Evolutionary conservation across 106 monocot species (phyloP).

Genomic region (Vanilla planifolia): DNA sequence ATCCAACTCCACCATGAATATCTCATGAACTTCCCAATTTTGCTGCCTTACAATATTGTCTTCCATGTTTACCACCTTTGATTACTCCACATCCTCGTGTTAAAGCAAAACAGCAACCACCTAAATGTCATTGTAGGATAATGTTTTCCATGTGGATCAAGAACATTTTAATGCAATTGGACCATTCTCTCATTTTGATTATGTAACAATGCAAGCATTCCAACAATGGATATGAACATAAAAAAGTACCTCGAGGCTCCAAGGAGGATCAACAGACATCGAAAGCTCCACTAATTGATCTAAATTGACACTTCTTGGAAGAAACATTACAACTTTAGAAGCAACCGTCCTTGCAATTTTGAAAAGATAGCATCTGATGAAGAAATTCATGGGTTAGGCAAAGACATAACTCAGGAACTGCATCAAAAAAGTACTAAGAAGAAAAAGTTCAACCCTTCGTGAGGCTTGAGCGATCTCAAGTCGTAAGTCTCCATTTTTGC

Average conservation of each 20-base stretch:
- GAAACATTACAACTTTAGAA: constrained; percentile 82
- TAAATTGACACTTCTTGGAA: constrained; percentile 76
- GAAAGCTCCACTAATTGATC: constrained; percentile 79
- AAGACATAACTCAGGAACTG: neutral
- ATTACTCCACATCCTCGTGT: no score
- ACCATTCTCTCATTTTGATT: no score
- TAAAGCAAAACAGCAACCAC: no score
- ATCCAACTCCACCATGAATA: no score
- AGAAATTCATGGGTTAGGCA: constrained; percentile 1
- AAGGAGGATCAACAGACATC: constrained; percentile 58
- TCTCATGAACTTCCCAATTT: no score
- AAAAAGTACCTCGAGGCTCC: constrained; percentile 71
- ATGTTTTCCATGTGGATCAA: no score
- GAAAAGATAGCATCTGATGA: constrained; percentile 60
- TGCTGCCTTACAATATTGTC: no score
- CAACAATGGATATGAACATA: neutral
- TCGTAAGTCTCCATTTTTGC: constrained; percentile 57
- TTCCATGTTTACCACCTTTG: no score
- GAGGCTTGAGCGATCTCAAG: constrained; percentile 69
- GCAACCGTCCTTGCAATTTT: constrained; percentile 59
- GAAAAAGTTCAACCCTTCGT: constrained; percentile 51
- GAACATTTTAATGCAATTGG: no score
- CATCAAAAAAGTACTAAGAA: constrained; percentile 1
- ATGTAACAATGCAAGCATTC: no score
- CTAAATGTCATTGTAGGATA: no score